Base-by-base conservation (phyloP, 169 alveolate genomes). In the Plasmodium adleri region DNA sequence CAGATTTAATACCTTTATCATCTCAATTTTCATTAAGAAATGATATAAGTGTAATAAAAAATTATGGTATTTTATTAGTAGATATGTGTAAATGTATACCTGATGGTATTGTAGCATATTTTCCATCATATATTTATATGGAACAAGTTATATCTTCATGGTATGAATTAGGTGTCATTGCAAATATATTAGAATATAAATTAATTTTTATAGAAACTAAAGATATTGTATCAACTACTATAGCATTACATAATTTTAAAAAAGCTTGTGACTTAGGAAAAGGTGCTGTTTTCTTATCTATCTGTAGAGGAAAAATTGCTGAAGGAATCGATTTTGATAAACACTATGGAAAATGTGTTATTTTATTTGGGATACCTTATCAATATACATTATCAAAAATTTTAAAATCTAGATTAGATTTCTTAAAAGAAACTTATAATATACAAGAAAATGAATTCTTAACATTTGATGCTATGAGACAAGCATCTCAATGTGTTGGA, bases 301-400 rank as follows among this genome's bases (percentile, higher is more conserved):
- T 98, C 52, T 99, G 99, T 50, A 95, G 99, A 70, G 99, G 99
- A 0, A 97, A 98, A 92, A 99, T 98, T 24, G 99, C 99, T 1
- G 99, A 98, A 92, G 99, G 99, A n/a, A 98, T 98, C 49, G 99
- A 98, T 93, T 98, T 98, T 91, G 99, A 98, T 72, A 96, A 98
- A 1, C 99, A 98, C 90, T 98, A 98, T 90, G 99, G 99, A 17
- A 96, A 99, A 9, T 97, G 99, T 92, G 99, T 98, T 89, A 96
- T 98, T 26, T 95, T 98, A 67, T 95, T 98, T 54, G 99, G 99
- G 6, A 97, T 98, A 17, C 99, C 99, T 2, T 97, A 96, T 94
- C 99, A 96, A 93, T 98, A 96, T 95, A 97, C 99, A 10, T 96
- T 98, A 56, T 97, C 98, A 28, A 92, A 97, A 74, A 97, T 95